Percentiles rank a stretch among this genome's conserved stretches.
These are phyloP conservation scores for Collybia sp. DNA, from an alignment of 768 basidiomycete genomes.

Conservation along the genomic window DNA sequence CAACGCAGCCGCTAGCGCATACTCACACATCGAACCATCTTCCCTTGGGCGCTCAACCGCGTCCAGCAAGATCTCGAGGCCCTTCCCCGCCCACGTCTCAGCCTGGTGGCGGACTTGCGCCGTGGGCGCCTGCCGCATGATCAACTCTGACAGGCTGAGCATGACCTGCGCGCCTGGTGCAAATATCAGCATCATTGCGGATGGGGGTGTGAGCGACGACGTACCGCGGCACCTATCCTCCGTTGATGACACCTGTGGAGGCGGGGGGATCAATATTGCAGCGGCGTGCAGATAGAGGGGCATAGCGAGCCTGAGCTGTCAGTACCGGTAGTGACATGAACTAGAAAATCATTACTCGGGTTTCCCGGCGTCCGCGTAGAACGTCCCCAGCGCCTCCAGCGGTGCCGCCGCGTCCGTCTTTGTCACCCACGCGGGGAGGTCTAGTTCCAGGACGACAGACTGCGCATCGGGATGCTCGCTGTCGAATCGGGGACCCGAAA, in stretches of 20 bases:
- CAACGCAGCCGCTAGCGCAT: slow-evolving; percentile 50
- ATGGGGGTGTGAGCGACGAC: not conserved
- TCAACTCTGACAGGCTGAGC: slow-evolving; percentile 39
- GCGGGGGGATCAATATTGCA: slow-evolving; percentile 50
- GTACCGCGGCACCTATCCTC: slow-evolving; percentile 61
- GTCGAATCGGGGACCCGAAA: slow-evolving; percentile 8
- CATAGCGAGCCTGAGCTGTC: slow-evolving; percentile 46
- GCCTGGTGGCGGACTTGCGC: slow-evolving; percentile 38
- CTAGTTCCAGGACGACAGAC: slow-evolving; percentile 44
- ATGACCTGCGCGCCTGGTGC: slow-evolving; percentile 39
- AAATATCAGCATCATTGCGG: not conserved
- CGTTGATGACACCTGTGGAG: slow-evolving; percentile 25
- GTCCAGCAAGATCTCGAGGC: slow-evolving; percentile 26
- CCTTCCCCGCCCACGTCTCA: slow-evolving; percentile 59
- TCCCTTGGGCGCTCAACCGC: slow-evolving; percentile 17
- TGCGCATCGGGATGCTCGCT: slow-evolving; percentile 11
- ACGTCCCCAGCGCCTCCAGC: slow-evolving; percentile 59
- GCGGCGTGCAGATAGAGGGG: slow-evolving; percentile 65
- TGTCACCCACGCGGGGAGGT: slow-evolving; percentile 56
- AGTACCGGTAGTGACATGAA: too few species aligned
- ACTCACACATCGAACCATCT: slow-evolving; percentile 40
- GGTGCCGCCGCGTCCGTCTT: slow-evolving; percentile 62
- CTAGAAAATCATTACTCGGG: slow-evolving; percentile 36
- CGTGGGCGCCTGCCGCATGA: slow-evolving; percentile 25
- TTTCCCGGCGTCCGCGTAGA: slow-evolving; percentile 53